phyloP scores from a whole-genome alignment of 1,139 yeast genomes.

The Geotrichum phurueaensis region DNA sequence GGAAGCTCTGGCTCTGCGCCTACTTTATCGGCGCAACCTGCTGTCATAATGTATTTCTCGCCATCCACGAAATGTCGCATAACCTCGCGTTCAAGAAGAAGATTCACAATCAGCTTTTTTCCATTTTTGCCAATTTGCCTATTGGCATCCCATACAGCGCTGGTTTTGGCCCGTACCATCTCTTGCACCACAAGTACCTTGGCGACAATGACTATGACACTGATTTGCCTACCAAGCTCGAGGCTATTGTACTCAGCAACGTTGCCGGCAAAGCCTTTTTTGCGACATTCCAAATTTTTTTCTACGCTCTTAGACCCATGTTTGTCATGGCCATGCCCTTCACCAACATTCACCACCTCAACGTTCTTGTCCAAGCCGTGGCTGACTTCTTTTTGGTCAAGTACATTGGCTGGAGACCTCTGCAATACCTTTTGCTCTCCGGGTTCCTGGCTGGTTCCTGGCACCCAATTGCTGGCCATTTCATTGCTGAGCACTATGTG shows the following conservation, averaged over 20 bases:
- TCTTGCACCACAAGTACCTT: constrained; percentile 80
- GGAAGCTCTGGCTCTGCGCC: constrained; percentile 56
- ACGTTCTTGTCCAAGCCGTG: constrained; percentile 53
- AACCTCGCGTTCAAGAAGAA: constrained; percentile 82
- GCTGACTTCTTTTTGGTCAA: constrained; percentile 55
- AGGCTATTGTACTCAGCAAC: constrained; percentile 66
- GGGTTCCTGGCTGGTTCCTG: constrained; percentile 86
- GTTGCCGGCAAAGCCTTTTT: constrained; percentile 84
- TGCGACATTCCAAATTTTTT: constrained; percentile 82
- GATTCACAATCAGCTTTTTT: constrained; percentile 65
- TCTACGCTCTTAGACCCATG: constrained; percentile 87
- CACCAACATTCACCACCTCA: constrained; percentile 67
- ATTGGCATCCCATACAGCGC: constrained; percentile 89
- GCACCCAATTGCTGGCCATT: constrained; percentile 94
- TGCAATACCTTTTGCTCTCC: constrained; percentile 63
- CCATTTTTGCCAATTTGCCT: constrained; percentile 74
- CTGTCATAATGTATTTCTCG: constrained; percentile 75
- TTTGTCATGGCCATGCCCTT: constrained; percentile 69
- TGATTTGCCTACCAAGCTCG: constrained; percentile 75
- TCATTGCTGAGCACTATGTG: constrained; percentile 88
- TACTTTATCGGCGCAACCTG: constrained; percentile 82
- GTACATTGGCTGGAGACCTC: constrained; percentile 57
- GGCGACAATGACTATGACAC: constrained; percentile 86
- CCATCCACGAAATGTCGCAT: constrained; percentile 84
- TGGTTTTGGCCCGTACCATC: constrained; percentile 86